phyloP scores from a whole-genome alignment of 371 early-diverging fungal species.

The Zopfochytrium polystomum region DNA sequence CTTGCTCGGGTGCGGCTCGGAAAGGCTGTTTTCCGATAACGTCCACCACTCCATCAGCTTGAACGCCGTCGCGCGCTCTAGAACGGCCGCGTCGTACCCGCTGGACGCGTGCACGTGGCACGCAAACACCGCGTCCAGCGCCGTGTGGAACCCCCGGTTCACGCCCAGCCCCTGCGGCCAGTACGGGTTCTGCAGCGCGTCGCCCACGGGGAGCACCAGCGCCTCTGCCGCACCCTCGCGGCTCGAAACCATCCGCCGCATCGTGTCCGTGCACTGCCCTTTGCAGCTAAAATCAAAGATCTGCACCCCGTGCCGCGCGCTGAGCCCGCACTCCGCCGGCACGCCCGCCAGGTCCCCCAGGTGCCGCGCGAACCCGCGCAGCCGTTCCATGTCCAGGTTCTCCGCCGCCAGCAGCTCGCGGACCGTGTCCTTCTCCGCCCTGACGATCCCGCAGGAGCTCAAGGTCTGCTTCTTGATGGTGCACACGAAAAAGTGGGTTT shows the following conservation, averaged over 20 bases:
- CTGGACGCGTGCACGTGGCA: constrained; percentile 16
- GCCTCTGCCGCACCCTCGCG: not conserved
- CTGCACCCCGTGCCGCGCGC: constrained; percentile 38
- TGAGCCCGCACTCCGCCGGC: constrained; percentile 24
- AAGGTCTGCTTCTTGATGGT: constrained; percentile 28
- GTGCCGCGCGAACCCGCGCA: constrained; percentile 29
- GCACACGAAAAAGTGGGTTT: constrained; percentile 38
- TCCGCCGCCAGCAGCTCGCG: constrained; percentile 21
- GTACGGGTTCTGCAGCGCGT: constrained; percentile 44
- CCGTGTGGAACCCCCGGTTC: constrained; percentile 42
- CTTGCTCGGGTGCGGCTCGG: not conserved
- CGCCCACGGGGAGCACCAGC: constrained; percentile 39
- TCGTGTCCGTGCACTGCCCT: constrained; percentile 28
- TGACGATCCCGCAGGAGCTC: constrained; percentile 23
- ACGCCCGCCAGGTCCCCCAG: constrained; percentile 31
- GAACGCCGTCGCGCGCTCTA: constrained; percentile 25
- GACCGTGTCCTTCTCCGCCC: constrained; percentile 13
- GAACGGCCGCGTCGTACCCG: not conserved
- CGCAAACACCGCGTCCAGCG: constrained; percentile 35
- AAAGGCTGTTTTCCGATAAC: constrained; percentile 5
- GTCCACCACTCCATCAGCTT: constrained; percentile 27
- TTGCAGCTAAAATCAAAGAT: constrained; percentile 41
- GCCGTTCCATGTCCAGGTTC: constrained; percentile 35
- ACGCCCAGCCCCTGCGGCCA: constrained; percentile 50
- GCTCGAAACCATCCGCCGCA: not conserved